These are phyloP conservation scores for Colletotrichum karsti DNA, from an alignment of 2,329 filamentous ascomycete genomes.

Conservation along the genomic window DNA sequence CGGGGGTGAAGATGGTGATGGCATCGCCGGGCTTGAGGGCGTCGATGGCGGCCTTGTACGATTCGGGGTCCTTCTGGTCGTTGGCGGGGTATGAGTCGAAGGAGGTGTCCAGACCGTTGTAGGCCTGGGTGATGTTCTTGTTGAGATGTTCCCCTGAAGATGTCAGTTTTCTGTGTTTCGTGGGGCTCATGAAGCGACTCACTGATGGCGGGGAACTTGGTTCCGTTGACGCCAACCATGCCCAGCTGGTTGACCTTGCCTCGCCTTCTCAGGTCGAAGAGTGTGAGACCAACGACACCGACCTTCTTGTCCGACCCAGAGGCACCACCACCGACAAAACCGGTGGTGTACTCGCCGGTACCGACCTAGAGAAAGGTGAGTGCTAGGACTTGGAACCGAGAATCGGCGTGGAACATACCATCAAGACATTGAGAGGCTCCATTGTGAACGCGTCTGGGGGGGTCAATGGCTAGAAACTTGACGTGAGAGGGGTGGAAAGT, in stretches of 20 bases:
- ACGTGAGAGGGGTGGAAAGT: background rate
- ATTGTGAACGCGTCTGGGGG: slow-evolving; percentile 42
- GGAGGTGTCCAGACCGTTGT: slow-evolving; percentile 88
- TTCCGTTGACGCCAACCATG: slow-evolving; percentile 91
- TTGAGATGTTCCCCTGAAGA: slow-evolving; percentile 77
- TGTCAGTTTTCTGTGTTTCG: slow-evolving; percentile 4
- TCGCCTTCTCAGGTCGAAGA: slow-evolving; percentile 87
- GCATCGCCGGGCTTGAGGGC: slow-evolving; percentile 82
- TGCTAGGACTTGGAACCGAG: slow-evolving; percentile 6
- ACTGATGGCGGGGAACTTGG: slow-evolving; percentile 93
- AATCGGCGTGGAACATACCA: slow-evolving; percentile 58
- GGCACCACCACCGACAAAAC: slow-evolving; percentile 84
- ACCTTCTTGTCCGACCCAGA: slow-evolving; percentile 96
- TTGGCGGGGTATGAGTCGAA: slow-evolving; percentile 86
- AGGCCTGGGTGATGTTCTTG: slow-evolving; percentile 87
- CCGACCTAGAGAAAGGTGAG: slow-evolving; percentile 66
- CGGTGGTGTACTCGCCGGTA: slow-evolving; percentile 96
- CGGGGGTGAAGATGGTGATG: slow-evolving; percentile 95
- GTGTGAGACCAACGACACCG: slow-evolving; percentile 87
- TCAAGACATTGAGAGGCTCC: slow-evolving; percentile 73
- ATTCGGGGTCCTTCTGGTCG: slow-evolving; percentile 76
- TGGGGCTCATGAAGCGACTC: slow-evolving; percentile 43
- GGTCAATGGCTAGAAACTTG: slow-evolving; percentile 9
- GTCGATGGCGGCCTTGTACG: slow-evolving; percentile 91
- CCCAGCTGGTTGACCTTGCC: slow-evolving; percentile 87